Percentiles rank a stretch among this genome's conserved stretches.
phyloP scores from a whole-genome alignment of 176 grass and related monocot species.

The Oryza brachyantha region DNA sequence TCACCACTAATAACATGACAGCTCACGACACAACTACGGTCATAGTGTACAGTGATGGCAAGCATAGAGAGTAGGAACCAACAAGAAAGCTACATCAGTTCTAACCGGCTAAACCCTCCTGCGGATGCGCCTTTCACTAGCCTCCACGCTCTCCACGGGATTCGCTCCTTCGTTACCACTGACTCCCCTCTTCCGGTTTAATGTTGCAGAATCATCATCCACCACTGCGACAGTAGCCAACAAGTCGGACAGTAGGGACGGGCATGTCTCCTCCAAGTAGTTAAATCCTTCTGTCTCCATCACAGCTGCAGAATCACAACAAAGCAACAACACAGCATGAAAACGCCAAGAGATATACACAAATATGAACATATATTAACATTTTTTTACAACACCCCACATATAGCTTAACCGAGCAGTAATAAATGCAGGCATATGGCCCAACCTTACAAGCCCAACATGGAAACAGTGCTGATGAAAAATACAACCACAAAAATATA shows the following conservation, averaged over 20 bases:
- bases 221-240: slow-evolving; percentile 73
- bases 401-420: background rate
- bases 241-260: slow-evolving; percentile 69
- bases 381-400: background rate
- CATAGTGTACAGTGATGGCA: slow-evolving; percentile 13
- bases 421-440: slow-evolving; percentile 7
- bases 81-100: slow-evolving; percentile 25
- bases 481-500: background rate
- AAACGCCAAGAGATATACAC: background rate
- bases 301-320: slow-evolving; percentile 58
- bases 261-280: slow-evolving; percentile 85
- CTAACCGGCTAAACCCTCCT: slow-evolving; percentile 55
- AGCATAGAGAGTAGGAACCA: slow-evolving; percentile 15
- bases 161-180: slow-evolving; percentile 37
- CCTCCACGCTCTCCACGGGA: slow-evolving; percentile 48
- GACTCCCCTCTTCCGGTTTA: slow-evolving; percentile 60
- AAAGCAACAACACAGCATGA: slow-evolving; percentile 30
- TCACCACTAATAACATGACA: background rate
- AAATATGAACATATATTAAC: background rate
- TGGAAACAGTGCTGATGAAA: background rate
- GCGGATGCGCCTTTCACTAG: slow-evolving; percentile 50
- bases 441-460: background rate
- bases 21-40: slow-evolving; percentile 23
- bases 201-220: slow-evolving; percentile 43
- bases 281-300: slow-evolving; percentile 85